These are phyloP conservation scores for Talaromyces thailandensis DNA, from an alignment of 495 filamentous ascomycete species.

Conservation along the genomic window DNA sequence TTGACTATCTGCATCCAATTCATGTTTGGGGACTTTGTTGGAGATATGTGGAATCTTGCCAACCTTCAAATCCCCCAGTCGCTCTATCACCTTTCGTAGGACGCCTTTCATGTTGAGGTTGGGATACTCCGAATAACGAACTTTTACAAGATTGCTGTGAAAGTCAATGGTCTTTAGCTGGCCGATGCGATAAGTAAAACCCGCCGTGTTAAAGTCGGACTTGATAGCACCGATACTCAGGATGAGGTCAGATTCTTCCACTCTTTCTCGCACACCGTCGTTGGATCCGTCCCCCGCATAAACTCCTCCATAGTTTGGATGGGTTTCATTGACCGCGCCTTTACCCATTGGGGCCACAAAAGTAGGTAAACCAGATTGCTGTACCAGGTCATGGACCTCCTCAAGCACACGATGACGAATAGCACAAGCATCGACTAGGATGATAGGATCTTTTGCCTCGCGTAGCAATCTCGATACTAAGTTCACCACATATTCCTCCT, in stretches of 20 bases:
- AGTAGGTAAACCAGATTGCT: conserved; percentile 66
- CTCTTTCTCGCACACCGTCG: conserved; percentile 56
- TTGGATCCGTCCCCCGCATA: conserved; percentile 78
- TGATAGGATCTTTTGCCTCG: conserved; percentile 65
- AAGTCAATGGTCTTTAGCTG: conserved; percentile 83
- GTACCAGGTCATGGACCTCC: conserved; percentile 70
- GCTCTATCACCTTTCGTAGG: conserved; percentile 61
- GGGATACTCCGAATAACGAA: conserved; percentile 77
- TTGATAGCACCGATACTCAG: conserved; percentile 75
- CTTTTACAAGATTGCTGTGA: conserved; percentile 66
- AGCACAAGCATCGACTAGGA: conserved; percentile 87
- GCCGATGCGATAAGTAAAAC: conserved; percentile 77
- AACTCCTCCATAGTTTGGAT: conserved; percentile 71
- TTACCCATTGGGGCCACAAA: conserved; percentile 94
- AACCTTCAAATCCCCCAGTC: conserved; percentile 47
- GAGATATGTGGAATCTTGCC: conserved; percentile 27
- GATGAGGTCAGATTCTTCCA: conserved; percentile 77
- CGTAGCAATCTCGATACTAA: conserved; percentile 70
- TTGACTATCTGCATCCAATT: conserved; percentile 34
- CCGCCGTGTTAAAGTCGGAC: conserved; percentile 86
- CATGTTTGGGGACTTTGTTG: conserved; percentile 50
- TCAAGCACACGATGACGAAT: conserved; percentile 68
- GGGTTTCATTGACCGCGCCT: conserved; percentile 71
- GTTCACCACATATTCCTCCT: conserved; percentile 77
- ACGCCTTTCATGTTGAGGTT: conserved; percentile 80